These are phyloP conservation scores for Schizosaccharomyces cryophilus DNA, from an alignment of 805 yeast species.

Conservation along the genomic window DNA sequence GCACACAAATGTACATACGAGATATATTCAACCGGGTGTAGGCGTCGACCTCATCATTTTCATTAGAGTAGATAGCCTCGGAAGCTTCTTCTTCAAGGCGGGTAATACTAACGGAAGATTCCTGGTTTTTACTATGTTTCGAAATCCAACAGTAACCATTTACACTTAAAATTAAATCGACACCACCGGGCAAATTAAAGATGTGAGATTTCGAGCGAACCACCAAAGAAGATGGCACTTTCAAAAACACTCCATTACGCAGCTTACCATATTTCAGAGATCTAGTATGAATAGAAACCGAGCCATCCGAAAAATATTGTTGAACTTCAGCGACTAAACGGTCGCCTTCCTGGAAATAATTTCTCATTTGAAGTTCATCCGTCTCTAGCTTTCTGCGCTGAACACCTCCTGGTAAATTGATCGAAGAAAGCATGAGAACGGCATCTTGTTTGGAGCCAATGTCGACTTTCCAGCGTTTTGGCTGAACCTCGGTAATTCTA, in stretches of 20 bases:
- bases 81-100: constrained; percentile 79
- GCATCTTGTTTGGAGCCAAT: constrained; percentile 92
- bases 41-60: constrained; percentile 38
- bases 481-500: constrained; percentile 77
- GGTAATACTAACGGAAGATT: constrained; percentile 25
- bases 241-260: constrained; percentile 64
- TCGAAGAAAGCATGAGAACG: constrained; percentile 75
- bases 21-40: constrained; percentile 6
- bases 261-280: constrained; percentile 86
- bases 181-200: constrained; percentile 78
- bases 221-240: constrained; percentile 61
- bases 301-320: constrained; percentile 64
- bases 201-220: constrained; percentile 72
- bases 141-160: constrained; percentile 88
- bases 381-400: constrained; percentile 78
- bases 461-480: constrained; percentile 87
- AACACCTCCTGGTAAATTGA: constrained; percentile 91
- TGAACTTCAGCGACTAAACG: constrained; percentile 83
- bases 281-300: constrained; percentile 83
- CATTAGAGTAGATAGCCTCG: constrained; percentile 83
- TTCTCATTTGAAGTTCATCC: constrained; percentile 91
- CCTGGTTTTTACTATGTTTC: constrained; percentile 17
- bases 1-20: not conserved
- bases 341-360: constrained; percentile 85
- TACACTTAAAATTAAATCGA: constrained; percentile 72